A percentile compares a stretch with the other conserved stretches of the same genome.
These are phyloP conservation scores for Podila clonocystis DNA, from an alignment of 192 early-diverging fungal species.

Conservation along the genomic window DNA sequence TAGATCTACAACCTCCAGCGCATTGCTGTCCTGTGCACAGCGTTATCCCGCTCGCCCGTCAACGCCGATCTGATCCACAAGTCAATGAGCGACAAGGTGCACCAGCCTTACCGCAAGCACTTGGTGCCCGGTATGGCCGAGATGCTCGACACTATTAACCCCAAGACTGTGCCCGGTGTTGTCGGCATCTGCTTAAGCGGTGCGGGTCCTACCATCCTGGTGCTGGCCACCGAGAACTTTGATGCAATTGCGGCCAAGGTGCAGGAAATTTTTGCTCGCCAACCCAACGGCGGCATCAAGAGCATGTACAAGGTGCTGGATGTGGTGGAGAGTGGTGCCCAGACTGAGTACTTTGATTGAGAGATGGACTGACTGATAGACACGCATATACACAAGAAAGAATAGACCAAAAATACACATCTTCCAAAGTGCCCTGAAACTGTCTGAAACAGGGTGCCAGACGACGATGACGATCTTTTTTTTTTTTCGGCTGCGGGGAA, in stretches of 20 bases:
- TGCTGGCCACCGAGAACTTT: constrained; percentile 86
- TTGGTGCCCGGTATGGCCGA: constrained; percentile 92
- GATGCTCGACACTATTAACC: constrained; percentile 80
- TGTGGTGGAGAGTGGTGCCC: constrained; percentile 66
- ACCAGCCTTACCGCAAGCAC: constrained; percentile 94
- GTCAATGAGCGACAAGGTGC: constrained; percentile 96
- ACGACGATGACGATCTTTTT: too few species aligned
- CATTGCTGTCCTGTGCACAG: constrained; percentile 88
- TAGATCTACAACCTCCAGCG: constrained; percentile 93
- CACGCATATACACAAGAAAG: not conserved
- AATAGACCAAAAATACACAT: not conserved
- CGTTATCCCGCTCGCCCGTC: constrained; percentile 76
- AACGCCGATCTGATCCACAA: constrained; percentile 84
- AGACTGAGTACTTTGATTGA: constrained; percentile 38
- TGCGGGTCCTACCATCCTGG: constrained; percentile 96
- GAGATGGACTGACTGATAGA: not conserved
- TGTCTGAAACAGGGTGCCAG: too few species aligned
- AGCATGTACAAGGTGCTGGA: constrained; percentile 70
- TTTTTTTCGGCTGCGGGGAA: too few species aligned
- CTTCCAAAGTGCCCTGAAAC: too few species aligned
- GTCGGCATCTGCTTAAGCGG: constrained; percentile 95
- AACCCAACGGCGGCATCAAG: constrained; percentile 63
- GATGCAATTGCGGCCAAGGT: constrained; percentile 81
- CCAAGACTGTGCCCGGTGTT: constrained; percentile 81
- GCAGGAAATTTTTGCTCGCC: constrained; percentile 66